Base-by-base conservation (phyloP, 2,329 filamentous ascomycete genomes). In the Pyrenophora tritici-repentis region DNA sequence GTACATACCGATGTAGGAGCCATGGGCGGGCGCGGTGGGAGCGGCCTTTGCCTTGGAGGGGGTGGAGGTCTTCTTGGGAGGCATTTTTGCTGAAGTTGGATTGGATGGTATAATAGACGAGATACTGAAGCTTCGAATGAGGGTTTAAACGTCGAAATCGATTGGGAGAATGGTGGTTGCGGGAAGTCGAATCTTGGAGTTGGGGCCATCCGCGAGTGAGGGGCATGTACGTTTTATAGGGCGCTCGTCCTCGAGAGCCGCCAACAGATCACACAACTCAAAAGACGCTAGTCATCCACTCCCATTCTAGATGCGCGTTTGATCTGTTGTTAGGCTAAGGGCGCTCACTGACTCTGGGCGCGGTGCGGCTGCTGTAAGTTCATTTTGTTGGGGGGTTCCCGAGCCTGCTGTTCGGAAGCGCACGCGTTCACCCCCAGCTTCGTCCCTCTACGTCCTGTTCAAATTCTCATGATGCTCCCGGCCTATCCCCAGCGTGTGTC, bases 1-100 rank as follows among this genome's bases (percentile, higher is more conserved):
- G 73, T 62, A 53, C 70, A 55, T 68, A 87, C 86, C 85, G 78
- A 83, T 83, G 78, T 88, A 89, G 65, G 83, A 82, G 65, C 81
- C 80, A 78, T 88, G 85, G 58, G 79, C 75, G 59, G 83, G 72
- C 59, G 80, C 72, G 67, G 79, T 71, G 65, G 77, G 73, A 62
- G 78, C 74, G 60, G 80, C 76, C 78, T 85, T 84, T 80, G 86
- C 86, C 67, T 78, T 64, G 52, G 82, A 70, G 62, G 82, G 78
- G 65, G 80, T 71, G 62, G 78, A 67, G 63, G 79, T 75, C 76
- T 86, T 86, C 80, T 87, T 88, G 66, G 85, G 82, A 81, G 84
- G 79, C 86, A 88, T 88, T 68, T 66, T 79, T 65, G 58, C 53
- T 67, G 57, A 29, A 12, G 26, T 56, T 67, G 56, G 53, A 57